phyloP scores from a whole-genome alignment of 257 asterid species.

The Cruciata laevipes region DNA sequence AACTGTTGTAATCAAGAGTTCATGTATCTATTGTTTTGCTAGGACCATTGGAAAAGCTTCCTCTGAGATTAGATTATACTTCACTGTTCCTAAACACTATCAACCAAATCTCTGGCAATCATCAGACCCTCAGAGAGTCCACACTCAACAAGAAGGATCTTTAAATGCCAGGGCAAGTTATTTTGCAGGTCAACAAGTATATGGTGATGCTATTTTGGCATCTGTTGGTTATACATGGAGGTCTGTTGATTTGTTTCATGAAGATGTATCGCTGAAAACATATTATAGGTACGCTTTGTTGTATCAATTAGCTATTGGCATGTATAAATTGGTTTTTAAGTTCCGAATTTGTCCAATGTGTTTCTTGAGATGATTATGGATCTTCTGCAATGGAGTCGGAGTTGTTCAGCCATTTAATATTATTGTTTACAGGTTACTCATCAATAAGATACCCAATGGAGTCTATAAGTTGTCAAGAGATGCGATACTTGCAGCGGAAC shows the following conservation, averaged over 20 bases:
- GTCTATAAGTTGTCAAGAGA: constrained; percentile 73
- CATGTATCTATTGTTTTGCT: constrained; percentile 18
- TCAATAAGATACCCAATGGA: constrained; percentile 72
- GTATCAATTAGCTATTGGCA: constrained; percentile 12
- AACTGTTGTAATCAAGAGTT: neutral
- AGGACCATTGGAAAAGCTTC: constrained; percentile 86
- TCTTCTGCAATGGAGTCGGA: constrained; percentile 12
- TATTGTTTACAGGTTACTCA: constrained; percentile 43
- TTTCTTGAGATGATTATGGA: neutral
- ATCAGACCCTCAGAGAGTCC: constrained; percentile 28
- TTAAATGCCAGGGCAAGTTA: constrained; percentile 70
- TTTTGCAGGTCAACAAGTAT: constrained; percentile 58
- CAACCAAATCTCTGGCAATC: constrained; percentile 18
- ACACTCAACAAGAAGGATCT: constrained; percentile 36
- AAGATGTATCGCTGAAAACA: constrained; percentile 49
- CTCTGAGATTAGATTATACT: constrained; percentile 81
- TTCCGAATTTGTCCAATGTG: neutral
- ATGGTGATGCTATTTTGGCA: constrained; percentile 87
- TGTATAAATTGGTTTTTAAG: neutral
- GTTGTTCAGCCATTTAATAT: constrained; percentile 6
- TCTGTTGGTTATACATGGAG: constrained; percentile 82
- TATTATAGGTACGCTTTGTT: constrained; percentile 56
- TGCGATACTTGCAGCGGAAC: constrained; percentile 66
- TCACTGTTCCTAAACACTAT: constrained; percentile 40
- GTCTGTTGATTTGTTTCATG: constrained; percentile 52